Evolutionary conservation across 106 monocot species (phyloP).

Genomic region (Cymbidium sinense): DNA sequence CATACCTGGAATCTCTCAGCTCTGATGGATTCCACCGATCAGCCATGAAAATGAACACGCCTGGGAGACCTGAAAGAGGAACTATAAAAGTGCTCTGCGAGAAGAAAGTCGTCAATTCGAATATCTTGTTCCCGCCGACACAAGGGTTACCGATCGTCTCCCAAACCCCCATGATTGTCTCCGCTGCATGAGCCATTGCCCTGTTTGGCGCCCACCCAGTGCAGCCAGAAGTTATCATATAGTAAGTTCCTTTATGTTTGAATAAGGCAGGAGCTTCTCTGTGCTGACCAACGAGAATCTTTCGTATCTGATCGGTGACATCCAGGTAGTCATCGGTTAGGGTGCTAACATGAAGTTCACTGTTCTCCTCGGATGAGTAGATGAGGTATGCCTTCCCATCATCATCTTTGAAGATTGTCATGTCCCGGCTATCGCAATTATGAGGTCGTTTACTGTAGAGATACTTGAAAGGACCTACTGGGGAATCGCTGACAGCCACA

Average conservation of each 20-base stretch:
- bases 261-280: conserved; percentile 90
- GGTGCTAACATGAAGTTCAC: conserved; percentile 74
- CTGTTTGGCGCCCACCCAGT: conserved; percentile 88
- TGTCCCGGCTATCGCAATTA: conserved; percentile 82
- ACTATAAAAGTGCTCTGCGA: conserved; percentile 77
- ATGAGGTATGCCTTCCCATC: conserved; percentile 67
- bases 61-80: conserved; percentile 51
- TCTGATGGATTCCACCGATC: conserved; percentile 88
- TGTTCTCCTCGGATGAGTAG: conserved; percentile 81
- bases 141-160: conserved; percentile 91
- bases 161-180: conserved; percentile 92
- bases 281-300: conserved; percentile 62
- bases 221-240: conserved; percentile 98
- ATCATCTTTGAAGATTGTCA: conserved; percentile 94
- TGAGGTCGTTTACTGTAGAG: conserved; percentile 77
- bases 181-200: conserved; percentile 73
- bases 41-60: conserved; percentile 85
- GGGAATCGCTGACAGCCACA: conserved; percentile 57
- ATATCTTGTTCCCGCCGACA: conserved; percentile 71
- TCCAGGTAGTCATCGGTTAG: conserved; percentile 75
- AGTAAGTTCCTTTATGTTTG: conserved; percentile 69
- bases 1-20: conserved; percentile 85
- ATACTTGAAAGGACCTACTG: conserved; percentile 79
- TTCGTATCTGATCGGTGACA: conserved; percentile 37
- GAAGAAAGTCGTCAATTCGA: conserved; percentile 76